These are phyloP conservation scores for Eutrema yunnanense DNA, from an alignment of 345 rosid genomes.

Conservation along the genomic window DNA sequence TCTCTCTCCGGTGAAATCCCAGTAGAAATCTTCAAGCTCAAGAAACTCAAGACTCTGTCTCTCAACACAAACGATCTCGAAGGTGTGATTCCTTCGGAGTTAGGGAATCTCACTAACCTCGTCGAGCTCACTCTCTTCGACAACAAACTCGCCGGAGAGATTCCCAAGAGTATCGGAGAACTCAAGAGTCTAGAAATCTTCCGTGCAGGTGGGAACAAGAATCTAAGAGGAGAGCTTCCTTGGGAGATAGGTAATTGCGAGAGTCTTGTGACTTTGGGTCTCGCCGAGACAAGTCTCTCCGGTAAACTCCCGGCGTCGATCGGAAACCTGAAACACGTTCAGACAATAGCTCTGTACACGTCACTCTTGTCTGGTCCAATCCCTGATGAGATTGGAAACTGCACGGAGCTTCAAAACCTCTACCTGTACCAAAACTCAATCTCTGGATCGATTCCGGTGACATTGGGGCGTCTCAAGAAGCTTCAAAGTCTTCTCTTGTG, in stretches of 20 bases:
- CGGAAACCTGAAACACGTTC: conserved; percentile 61
- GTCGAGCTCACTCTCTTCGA: conserved; percentile 62
- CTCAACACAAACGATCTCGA: conserved; percentile 70
- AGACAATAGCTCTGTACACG: conserved; percentile 78
- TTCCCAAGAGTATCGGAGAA: conserved; percentile 65
- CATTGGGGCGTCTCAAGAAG: conserved; percentile 64
- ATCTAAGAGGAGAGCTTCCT: conserved; percentile 81
- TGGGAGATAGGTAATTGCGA: conserved; percentile 86
- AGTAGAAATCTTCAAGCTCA: conserved; percentile 52
- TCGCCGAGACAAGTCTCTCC: conserved; percentile 91
- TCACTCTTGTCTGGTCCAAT: conserved; percentile 68
- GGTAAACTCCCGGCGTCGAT: conserved; percentile 70
- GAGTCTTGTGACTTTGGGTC: conserved; percentile 71
- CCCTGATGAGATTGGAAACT: conserved; percentile 76
- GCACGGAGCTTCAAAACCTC: conserved; percentile 77
- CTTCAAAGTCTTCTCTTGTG: conserved; percentile 77
- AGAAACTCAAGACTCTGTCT: conserved; percentile 47
- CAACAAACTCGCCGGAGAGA: conserved; percentile 66
- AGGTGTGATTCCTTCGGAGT: conserved; percentile 65
- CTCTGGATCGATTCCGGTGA: conserved; percentile 65
- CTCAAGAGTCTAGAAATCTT: conserved; percentile 51
- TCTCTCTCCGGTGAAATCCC: conserved; percentile 76
- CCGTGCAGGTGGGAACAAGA: conserved; percentile 89
- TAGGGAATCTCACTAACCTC: conserved; percentile 60
- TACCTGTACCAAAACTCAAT: conserved; percentile 86